Evolutionary conservation across 805 yeast species (phyloP), one percentile per base, ranked within the genome.

Genomic region (Teunomyces aglyptinius): DNA sequence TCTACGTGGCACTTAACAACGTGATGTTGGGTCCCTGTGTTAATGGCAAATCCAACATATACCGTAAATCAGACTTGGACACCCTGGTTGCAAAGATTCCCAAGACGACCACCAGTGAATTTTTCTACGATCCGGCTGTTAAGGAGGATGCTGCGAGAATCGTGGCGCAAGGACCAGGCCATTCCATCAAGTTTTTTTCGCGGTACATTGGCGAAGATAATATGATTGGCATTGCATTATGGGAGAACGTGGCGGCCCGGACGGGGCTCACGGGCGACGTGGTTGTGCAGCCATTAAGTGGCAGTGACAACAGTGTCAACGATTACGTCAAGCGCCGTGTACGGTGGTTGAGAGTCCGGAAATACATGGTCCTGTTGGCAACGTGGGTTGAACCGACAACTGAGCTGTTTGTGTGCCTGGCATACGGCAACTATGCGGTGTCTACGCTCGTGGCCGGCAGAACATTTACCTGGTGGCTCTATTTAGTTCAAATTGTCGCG

Each of bases 201-300:
- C 71, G 82, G 47, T 90, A 84, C 61, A 89, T 89, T 58, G 96
- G 96, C 5, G 97, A 89, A 61, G 97, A 89, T 63, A 89, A 89
- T 63, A 86, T 89, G 95, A 89, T 89, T 51, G 96, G 88, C 4
- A 89, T 87, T 41, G 87, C 89, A 1, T 60, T 89, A 13, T 89
- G 96, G 96, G 81, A 81, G 42, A 61, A 61, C 48, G 83, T 86
- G 19, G 46, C 57, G 19, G 85, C 87, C 2, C 70, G 90, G 53
- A 87, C 96, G 0, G 90, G 85, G 0, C 72, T 89, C 74, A 83
- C 92, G 0, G 81, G 86, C 1, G 96, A 89, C 60, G 77, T 81
- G 40, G 96, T 83, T 1, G 66, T 87, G 3, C 97, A 89, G 60
- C 96, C 96, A 0, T 54, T 73, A 26, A 59, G 67, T 46, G 68